phyloP scores from a whole-genome alignment of 305 asterid species.

The Withania somnifera region DNA sequence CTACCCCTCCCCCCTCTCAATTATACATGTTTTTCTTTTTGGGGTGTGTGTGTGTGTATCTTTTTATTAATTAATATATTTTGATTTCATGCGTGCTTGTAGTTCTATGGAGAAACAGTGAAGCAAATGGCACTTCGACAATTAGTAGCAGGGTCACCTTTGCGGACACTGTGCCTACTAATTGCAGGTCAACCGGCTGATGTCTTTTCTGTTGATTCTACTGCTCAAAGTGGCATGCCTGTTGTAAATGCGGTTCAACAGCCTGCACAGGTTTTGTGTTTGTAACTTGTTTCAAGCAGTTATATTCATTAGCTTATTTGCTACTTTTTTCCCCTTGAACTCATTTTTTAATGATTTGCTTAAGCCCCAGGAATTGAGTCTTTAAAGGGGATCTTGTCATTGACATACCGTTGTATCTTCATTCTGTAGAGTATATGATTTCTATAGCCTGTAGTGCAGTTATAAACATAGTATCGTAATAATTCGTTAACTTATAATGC shows the following conservation, averaged over 20 bases:
- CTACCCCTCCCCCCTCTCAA: background rate
- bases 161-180: conserved; percentile 69
- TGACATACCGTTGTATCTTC: background rate
- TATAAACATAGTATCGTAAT: background rate
- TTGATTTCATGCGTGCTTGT: conserved; percentile 8
- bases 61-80: background rate
- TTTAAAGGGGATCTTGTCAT: background rate
- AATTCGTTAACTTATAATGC: background rate
- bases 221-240: conserved; percentile 28
- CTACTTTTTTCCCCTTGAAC: background rate
- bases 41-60: background rate
- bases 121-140: conserved; percentile 78
- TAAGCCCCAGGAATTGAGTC: background rate
- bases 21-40: too few relatives aligned
- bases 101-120: conserved; percentile 72
- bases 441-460: background rate
- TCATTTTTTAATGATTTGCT: background rate
- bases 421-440: background rate
- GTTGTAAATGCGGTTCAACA: conserved; percentile 38
- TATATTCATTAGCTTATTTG: background rate
- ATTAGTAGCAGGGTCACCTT: conserved; percentile 69
- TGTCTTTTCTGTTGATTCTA: conserved; percentile 46
- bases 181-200: conserved; percentile 85
- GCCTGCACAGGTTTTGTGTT: conserved; percentile 42
- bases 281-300: background rate